Base-by-base conservation (phyloP, 371 early-diverging fungal genomes). In the Mortierella sp. region DNA sequence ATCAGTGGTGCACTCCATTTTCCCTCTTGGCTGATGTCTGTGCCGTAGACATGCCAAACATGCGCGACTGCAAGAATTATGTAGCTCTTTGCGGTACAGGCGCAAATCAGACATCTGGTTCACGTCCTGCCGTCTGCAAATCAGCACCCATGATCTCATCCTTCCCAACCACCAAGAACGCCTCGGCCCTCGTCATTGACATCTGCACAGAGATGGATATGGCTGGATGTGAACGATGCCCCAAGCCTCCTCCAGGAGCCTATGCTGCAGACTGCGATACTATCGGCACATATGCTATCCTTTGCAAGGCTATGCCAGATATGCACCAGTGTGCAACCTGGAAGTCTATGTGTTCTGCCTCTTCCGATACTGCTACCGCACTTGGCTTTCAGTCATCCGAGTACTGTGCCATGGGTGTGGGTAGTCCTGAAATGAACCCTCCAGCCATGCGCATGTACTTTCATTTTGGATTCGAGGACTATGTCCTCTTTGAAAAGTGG, bases 361-460 rank as follows among this genome's bases (percentile, higher is more conserved):
- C 83, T 0, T 70, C 84, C 7, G 60, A 68, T 12, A 68, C 78
- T 6, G 65, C 77, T 28, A 51, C 72, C 3, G 8, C 23, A 22
- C 34, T 80, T 22, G 51, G 53, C 47, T 79, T 83, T 56, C 68
- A 74, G 45, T 57, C 61, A 61, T 72, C 68, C 56, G 56, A 67
- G 40, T 68, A 68, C 75, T 70, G 73, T 57, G 75, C 80, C 12
- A 37, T 68, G 7, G 80, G 80, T 35, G 75, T 74, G 22, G 80
- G 80, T 12, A 66, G 66, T 37, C 71, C 74, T 2, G 80, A 80
- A 5, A 74, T 80, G 82, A 64, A 69, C 59, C 83, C 83, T 29
- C 86, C 90, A 1, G 61, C 78, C 6, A 92, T 92, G 92, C 83
- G 85, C 69, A 92, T 92, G 92, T 92, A 76, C 70, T 92, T 92